Base-by-base conservation (phyloP, 2,329 filamentous ascomycete species). In the Fusarium floridanum region DNA sequence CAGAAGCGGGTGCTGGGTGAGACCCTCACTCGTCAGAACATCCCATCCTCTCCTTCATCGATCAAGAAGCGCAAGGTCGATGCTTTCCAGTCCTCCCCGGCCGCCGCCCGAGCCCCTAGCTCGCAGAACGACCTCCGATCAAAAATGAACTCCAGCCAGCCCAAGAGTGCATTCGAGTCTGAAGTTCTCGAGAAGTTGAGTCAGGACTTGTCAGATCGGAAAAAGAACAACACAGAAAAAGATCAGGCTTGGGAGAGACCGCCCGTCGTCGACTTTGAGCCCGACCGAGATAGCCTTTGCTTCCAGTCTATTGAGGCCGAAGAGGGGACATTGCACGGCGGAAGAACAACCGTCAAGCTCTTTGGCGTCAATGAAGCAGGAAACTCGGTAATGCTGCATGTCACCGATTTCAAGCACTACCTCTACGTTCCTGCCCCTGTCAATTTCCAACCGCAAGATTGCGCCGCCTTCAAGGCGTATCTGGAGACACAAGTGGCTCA, bases 261-360 rank as follows among this genome's bases (percentile, higher is more conserved):
- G 7, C 86, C 88, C 0, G 85, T 90, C 6, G 82, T 81, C n/a
- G 82, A 85, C 64, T 90, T 90, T 69, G 76, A 84, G 69, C 88
- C 92, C 10, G 81, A 88, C 62, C 90, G 85, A 39, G 91, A 97
- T 74, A 92, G 85, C 74, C 86, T 99, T n/a, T 91, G 90, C 74
- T 98, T 99, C 80, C 97, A 99, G 84, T 93, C 97, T 80, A 99
- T 99, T 76, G 97, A 99, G 80, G 93, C 91, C 1, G 95, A 98
- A 81, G 96, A 99, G 82, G 96, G 97, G 22, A 93, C 91, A 5
- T 83, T 98, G 2, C 86, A 92, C 81, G 94, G 94, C 59, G 94
- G 94, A 22, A 92, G 84, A 80, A 87, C 94, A 0, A 92, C 94
- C 0, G 90, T 99, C 67, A 97, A 97, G 86, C 88, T 99, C 22